Conservation (phyloP, 2,329 filamentous ascomycete genomes). For the Curvularia sp. region DNA sequence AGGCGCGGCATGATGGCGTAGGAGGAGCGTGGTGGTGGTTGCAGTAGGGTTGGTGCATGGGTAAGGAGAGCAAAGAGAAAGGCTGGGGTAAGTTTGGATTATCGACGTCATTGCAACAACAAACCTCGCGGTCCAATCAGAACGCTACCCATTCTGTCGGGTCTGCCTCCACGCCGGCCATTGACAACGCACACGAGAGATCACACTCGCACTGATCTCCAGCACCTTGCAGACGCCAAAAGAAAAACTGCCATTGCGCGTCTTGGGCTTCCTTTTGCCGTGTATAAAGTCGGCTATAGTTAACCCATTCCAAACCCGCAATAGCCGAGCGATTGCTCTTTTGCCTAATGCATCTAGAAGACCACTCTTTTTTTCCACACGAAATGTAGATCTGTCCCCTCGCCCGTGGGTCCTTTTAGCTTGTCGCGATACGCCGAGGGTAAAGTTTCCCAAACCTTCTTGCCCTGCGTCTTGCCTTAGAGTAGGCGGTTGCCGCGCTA, state of each 20-base stretch:
- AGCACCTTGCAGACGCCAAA: neutral
- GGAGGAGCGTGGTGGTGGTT: neutral
- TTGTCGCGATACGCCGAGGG: constrained; percentile 2
- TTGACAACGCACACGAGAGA: neutral
- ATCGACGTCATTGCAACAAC: constrained; percentile 13
- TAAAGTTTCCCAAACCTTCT: constrained; percentile 3
- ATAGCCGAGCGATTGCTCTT: neutral
- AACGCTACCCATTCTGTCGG: neutral
- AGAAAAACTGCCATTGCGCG: neutral
- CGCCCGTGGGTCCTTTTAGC: constrained; percentile 4
- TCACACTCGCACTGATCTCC: neutral
- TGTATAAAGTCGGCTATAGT: neutral
- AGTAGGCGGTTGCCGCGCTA: constrained; percentile 13
- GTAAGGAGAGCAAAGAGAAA: neutral
- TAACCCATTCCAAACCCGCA: neutral
- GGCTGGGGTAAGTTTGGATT: neutral
- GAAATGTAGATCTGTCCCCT: constrained; percentile 1
- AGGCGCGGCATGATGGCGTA: constrained; percentile 37
- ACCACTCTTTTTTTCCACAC: constrained; percentile 3
- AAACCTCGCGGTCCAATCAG: neutral
- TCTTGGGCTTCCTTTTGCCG: neutral
- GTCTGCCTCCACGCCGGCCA: neutral
- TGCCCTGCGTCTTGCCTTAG: constrained; percentile 12
- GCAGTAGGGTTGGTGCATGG: neutral
- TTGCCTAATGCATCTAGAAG: constrained; percentile 10